Evolutionary conservation across 2,329 filamentous ascomycete genomes (phyloP).

Genomic region (Fusarium sororula): DNA sequence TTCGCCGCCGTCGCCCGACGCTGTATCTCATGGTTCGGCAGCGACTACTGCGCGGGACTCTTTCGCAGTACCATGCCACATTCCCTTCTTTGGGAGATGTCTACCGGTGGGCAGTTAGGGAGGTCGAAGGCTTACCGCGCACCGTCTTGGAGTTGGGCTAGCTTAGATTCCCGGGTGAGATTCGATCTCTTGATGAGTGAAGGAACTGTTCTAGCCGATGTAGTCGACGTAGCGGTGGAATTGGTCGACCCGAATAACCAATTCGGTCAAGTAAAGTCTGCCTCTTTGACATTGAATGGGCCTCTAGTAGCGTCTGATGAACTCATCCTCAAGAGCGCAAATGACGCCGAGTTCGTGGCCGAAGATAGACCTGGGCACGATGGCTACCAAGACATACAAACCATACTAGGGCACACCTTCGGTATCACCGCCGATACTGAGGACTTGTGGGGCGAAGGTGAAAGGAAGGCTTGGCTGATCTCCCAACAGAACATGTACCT

Average conservation of each 20-base stretch:
- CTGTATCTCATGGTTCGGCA: not conserved
- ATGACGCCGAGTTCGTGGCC: no score
- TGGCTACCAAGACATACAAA: not conserved
- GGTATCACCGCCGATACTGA: not conserved
- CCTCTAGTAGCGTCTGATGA: not conserved
- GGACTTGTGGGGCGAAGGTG: not conserved
- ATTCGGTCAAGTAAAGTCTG: not conserved
- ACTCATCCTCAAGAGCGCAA: not conserved
- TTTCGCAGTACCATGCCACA: not conserved
- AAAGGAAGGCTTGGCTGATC: not conserved
- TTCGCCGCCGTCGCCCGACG: not conserved
- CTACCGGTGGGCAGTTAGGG: fast-evolving
- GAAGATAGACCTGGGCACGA: not conserved
- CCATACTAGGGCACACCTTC: not conserved
- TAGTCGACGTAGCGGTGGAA: not conserved
- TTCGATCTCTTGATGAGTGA: not conserved
- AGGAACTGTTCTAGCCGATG: not conserved
- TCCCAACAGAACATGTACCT: not conserved
- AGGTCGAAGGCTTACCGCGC: not conserved
- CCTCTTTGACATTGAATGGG: not conserved
- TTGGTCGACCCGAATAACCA: not conserved
- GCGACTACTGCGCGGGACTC: not conserved
- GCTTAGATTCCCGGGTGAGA: not conserved
- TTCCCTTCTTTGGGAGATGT: not conserved
- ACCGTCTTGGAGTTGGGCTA: constrained; percentile 1